Conservation (phyloP, 2,329 filamentous ascomycete species). For the Phoma sp. region DNA sequence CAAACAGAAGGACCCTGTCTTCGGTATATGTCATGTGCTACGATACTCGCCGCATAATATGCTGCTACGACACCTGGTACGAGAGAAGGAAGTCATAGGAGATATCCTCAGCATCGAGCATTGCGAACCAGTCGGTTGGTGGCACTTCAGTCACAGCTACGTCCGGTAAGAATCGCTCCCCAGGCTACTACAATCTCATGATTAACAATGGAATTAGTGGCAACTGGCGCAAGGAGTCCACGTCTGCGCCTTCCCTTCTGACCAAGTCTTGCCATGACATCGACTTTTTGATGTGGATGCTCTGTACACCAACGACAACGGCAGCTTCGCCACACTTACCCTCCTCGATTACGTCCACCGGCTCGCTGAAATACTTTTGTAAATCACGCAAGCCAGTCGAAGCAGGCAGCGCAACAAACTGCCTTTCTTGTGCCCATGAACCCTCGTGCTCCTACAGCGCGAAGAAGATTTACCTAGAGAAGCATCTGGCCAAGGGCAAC, state of each 20-base stretch:
- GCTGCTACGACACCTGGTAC: constrained; percentile 76
- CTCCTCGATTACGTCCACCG: constrained; percentile 74
- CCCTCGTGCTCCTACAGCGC: constrained; percentile 82
- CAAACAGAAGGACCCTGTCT: constrained; percentile 58
- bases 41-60: constrained; percentile 94
- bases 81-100: constrained; percentile 77
- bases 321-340: constrained; percentile 71
- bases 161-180: constrained; percentile 62
- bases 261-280: constrained; percentile 98
- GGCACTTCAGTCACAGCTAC: constrained; percentile 72
- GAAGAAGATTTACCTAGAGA: constrained; percentile 78
- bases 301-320: constrained; percentile 71
- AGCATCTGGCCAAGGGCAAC: constrained; percentile 70
- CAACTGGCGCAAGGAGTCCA: constrained; percentile 87
- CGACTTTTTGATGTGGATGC: constrained; percentile 88
- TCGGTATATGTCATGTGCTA: constrained; percentile 92
- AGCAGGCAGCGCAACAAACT: constrained; percentile 84
- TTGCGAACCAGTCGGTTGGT: constrained; percentile 93
- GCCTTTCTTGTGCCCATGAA: constrained; percentile 78
- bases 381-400: constrained; percentile 74
- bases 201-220: constrained; percentile 59
- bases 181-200: too few species aligned
- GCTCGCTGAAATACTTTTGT: constrained; percentile 79
- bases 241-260: constrained; percentile 78
- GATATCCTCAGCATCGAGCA: constrained; percentile 87